These are phyloP conservation scores for Scorias spongiosa DNA, from an alignment of 2,329 filamentous ascomycete species.

Conservation along the genomic window DNA sequence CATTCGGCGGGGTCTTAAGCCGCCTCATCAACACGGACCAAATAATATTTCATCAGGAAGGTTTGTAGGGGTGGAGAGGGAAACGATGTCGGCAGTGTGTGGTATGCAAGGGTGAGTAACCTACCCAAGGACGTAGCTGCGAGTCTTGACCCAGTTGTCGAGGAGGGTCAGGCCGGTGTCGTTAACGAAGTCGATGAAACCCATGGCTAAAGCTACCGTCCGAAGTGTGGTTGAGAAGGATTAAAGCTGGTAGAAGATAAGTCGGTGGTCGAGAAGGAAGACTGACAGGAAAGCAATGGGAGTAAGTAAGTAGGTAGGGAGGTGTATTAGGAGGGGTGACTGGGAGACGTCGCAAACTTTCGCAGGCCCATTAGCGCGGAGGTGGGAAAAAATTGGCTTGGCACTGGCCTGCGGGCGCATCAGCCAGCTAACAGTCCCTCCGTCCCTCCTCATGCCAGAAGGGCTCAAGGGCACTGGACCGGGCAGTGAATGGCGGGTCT, in stretches of 20 bases:
- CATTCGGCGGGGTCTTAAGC: slow-evolving; percentile 78
- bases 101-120: slow-evolving; percentile 23
- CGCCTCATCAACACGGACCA: slow-evolving; percentile 95
- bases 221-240: too few species aligned
- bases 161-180: slow-evolving; percentile 52
- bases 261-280: slow-evolving; percentile 39
- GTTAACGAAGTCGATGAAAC: slow-evolving; percentile 53
- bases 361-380: not conserved
- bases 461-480: too few species aligned
- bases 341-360: not conserved
- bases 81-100: not conserved
- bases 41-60: slow-evolving; percentile 61
- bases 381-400: not conserved
- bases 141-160: slow-evolving; percentile 58
- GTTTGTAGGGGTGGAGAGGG: slow-evolving; percentile 10
- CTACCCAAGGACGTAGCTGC: slow-evolving; percentile 73
- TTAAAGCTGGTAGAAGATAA: slow-evolving; percentile 26
- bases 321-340: not conserved
- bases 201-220: slow-evolving; percentile 35
- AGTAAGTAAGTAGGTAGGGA: not conserved
- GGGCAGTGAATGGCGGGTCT: too few species aligned
- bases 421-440: too few species aligned
- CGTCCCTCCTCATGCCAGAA: too few species aligned
- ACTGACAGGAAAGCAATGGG: slow-evolving; percentile 1
- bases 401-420: not conserved